Evolutionary conservation across 768 basidiomycete genomes (phyloP), one percentile per base, ranked within the genome.

Genomic region (Leccinum subgranulosum): DNA sequence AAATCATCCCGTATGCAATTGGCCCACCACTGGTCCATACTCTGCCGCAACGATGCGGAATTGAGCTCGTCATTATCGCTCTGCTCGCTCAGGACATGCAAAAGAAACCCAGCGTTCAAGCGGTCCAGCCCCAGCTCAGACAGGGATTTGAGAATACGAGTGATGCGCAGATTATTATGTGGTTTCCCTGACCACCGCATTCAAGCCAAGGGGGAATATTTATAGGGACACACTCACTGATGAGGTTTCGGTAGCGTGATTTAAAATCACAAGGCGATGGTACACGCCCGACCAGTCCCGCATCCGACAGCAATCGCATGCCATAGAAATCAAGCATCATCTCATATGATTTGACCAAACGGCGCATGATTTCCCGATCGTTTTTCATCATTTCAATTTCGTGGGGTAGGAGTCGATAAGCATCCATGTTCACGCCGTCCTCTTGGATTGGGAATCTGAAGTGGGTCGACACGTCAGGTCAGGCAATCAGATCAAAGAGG

Each of bases 301-400:
- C 83, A 41, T 83, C 79, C 25, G 72, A 63, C 34, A 84, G 71
- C 31, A 90, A 79, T 28, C 76, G 75, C 86, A 90, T 88, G 23
- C 88, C 89, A 66, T 88, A 91, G 73, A 91, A 90, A 68, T 87
- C 86, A 27, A 91, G 80, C 85, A 92, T 88, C 63, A 90, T 78
- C 60, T 70, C 74, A 69, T 90, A 90, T 19, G 88, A 89, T 28
- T 69, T 71, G 4, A 84, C 54, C 29, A 90, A 63, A 39, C 86
- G 81, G 56, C 72, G 59, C 49, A 84, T 69, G 46, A 86, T 76
- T 41, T 63, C 60, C 29, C 77, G 62, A 66, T 84, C 77, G 14
- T 72, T 71, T 63, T 76, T 84, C 80, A 90, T 86, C 34, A 75
- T 68, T 12, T 71, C 65, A 47, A 84, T 78, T 70, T 91, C 89